Base-by-base conservation (phyloP, 345 rosid species). In the Capsella bursapastoris region DNA sequence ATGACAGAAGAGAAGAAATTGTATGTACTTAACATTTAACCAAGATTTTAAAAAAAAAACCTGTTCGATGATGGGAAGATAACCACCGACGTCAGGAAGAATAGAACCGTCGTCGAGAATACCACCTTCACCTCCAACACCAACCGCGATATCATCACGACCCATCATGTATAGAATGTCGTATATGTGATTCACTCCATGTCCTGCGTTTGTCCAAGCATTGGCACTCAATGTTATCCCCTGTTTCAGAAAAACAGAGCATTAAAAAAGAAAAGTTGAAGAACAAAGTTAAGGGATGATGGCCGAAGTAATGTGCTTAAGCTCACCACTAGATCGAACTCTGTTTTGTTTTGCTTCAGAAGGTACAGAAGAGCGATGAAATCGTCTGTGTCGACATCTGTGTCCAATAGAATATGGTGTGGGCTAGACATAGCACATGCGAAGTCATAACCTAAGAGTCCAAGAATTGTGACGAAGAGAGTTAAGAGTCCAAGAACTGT, bases 121-220 rank as follows among this genome's bases (percentile, higher is more conserved):
- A 11, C 90, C 95, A 64, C 97, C 98, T 38, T 94, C 97, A 1
- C 97, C 98, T 40, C 98, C 98, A 2, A 91, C 88, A 32, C 97
- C 98, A 15, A 94, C 90, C 0, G 90, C 40, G 10, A 93, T 76
- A 65, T 91, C 93, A 8, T 94, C 91, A 0, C 97, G 94, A 31
- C 52, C 88, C 97, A 93, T 93, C 98, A 93, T 93, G 85, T 88
- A 88, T 62, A 93, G 85, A 13, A 93, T 18, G 82, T 93, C 98
- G 61, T 93, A 91, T 2, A 91, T 57, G 7, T 93, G 96, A 73
- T 91, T 89, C 86, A 88, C 90, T n/a, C 87, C 81, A 62, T 93
- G 97, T 53, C 98, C 98, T 15, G 91, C 96, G 83, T 89, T 83
- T 4, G 81, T 86, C 98, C 98, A 94, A 7, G 89, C 85, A 82